Percentiles rank a stretch among this genome's conserved stretches.
phyloP scores from a whole-genome alignment of 2,329 filamentous ascomycete species.

The Pseudohalonectria lignicola region DNA sequence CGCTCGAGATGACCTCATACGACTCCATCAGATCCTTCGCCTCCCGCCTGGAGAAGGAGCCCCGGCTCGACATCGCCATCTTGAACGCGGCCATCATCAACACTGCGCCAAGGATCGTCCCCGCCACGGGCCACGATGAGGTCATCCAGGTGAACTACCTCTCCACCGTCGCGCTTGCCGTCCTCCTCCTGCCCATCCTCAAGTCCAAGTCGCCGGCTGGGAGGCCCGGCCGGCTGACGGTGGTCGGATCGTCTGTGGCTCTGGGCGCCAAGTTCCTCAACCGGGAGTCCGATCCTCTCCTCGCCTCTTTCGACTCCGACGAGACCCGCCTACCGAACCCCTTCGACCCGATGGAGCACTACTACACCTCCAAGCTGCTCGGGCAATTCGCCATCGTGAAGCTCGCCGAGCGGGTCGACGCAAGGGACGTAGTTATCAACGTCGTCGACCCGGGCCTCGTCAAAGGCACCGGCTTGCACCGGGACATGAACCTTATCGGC shows the following conservation, averaged over 20 bases:
- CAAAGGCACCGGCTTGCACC: slow-evolving; percentile 4
- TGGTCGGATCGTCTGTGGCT: slow-evolving; percentile 15
- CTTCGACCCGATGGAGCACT: slow-evolving; percentile 3
- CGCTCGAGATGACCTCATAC: slow-evolving; percentile 5
- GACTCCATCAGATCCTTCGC: slow-evolving; percentile 4
- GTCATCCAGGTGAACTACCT: slow-evolving; percentile 6
- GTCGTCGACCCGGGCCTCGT: slow-evolving; percentile 6
- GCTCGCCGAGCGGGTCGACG: neutral
- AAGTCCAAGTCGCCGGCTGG: slow-evolving; percentile 8
- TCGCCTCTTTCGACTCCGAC: slow-evolving; percentile 3
- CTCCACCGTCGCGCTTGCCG: slow-evolving; percentile 2
- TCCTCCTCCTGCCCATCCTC: slow-evolving; percentile 4
- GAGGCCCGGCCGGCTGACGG: slow-evolving; percentile 12
- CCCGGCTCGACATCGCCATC: slow-evolving; percentile 4
- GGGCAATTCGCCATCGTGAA: slow-evolving; percentile 4
- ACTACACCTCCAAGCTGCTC: slow-evolving; percentile 5
- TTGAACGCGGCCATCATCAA: slow-evolving; percentile 5
- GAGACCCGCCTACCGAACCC: neutral
- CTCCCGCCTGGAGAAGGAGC: neutral
- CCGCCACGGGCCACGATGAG: slow-evolving; percentile 2
- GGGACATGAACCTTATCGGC: too few species aligned
- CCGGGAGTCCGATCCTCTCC: slow-evolving; percentile 1
- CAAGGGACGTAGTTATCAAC: slow-evolving; percentile 1
- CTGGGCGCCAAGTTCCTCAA: slow-evolving; percentile 8
- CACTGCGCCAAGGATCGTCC: neutral